Conservation (phyloP, 257 asterid genomes). For the Echites panduratus region DNA sequence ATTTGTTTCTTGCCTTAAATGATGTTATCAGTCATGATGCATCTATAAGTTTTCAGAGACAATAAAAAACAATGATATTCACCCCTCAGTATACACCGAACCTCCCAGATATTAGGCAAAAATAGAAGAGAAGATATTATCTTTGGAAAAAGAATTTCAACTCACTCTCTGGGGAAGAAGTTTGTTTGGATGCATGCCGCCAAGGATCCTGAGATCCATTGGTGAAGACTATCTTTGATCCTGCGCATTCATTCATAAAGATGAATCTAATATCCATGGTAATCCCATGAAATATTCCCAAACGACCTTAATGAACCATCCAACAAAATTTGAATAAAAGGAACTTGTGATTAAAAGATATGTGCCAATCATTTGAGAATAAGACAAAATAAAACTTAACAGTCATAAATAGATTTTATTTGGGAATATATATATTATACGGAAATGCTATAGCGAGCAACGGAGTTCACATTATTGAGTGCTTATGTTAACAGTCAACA, state of each 20-base stretch:
- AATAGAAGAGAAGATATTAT: background rate
- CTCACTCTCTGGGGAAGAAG: constrained; percentile 77
- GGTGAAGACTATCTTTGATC: constrained; percentile 78
- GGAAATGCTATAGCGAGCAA: no score
- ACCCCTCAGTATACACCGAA: background rate
- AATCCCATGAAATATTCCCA: background rate
- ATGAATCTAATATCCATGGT: background rate
- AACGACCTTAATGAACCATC: background rate
- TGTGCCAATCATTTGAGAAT: background rate
- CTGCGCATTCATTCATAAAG: constrained; percentile 36
- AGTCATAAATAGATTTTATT: background rate
- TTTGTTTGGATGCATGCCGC: constrained; percentile 95
- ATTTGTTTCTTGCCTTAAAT: background rate
- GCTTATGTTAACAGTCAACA: no score
- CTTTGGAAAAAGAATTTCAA: constrained; percentile 1
- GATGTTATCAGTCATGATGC: background rate
- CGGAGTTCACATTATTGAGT: no score
- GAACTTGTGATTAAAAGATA: background rate
- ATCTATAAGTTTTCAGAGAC: background rate
- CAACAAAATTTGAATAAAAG: background rate
- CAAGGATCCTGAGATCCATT: constrained; percentile 99
- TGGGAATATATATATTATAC: background rate
- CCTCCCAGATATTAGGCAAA: background rate
- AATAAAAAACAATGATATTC: background rate
- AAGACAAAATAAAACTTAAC: background rate